phyloP scores from a whole-genome alignment of 345 rosid genomes.

The Eucalyptus fibrosa region DNA sequence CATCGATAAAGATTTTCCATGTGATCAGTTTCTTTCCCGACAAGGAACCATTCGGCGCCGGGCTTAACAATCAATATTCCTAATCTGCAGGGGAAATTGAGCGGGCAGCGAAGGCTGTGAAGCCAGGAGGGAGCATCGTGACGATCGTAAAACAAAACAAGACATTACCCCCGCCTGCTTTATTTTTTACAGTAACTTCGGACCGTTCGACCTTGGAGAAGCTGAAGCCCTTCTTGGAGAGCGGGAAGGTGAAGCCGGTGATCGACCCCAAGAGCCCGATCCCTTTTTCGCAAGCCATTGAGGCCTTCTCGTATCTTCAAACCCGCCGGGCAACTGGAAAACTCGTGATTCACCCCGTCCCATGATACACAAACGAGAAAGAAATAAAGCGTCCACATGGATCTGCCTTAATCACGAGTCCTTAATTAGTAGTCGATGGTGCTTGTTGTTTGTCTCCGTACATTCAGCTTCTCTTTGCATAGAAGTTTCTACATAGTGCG shows the following conservation, averaged over 20 bases:
- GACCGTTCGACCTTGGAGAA: conserved; percentile 55
- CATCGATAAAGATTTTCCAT: not conserved
- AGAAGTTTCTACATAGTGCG: not conserved
- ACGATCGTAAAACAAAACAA: conserved; percentile 34
- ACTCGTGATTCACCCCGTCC: conserved; percentile 53
- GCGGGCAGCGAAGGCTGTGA: conserved; percentile 60
- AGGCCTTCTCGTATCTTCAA: conserved; percentile 69
- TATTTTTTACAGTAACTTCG: conserved; percentile 65
- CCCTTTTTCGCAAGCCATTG: conserved; percentile 38
- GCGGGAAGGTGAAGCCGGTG: conserved; percentile 61
- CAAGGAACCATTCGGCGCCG: not conserved
- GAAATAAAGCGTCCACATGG: not conserved
- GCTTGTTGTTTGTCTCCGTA: not conserved
- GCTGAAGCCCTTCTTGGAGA: conserved; percentile 59
- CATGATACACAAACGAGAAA: not conserved
- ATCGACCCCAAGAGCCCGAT: conserved; percentile 72
- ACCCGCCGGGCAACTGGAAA: conserved; percentile 70
- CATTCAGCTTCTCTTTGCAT: not conserved
- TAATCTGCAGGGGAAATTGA: conserved; percentile 56
- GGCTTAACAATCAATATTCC: not conserved
- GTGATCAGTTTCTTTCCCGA: not conserved
- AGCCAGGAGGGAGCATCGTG: conserved; percentile 78
- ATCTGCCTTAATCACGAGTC: not conserved
- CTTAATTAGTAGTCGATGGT: not conserved
- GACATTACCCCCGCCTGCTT: conserved; percentile 66